Conservation (phyloP, 2,329 filamentous ascomycete genomes). For the Colletotrichum sp. region DNA sequence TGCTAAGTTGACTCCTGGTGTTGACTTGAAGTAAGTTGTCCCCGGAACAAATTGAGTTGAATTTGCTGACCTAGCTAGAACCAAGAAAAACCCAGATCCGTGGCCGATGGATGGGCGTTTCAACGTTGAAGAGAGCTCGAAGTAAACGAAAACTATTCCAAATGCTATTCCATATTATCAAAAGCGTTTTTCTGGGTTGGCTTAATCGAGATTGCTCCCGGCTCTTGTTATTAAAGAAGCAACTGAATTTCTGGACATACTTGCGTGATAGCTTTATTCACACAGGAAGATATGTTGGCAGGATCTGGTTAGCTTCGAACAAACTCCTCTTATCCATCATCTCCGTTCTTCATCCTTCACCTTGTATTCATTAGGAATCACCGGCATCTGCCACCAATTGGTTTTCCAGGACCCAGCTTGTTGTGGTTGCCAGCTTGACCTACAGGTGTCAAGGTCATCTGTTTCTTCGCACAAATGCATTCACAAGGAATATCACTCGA, state of each 20-base stretch:
- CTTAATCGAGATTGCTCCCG: accelerated
- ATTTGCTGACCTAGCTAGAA: not conserved
- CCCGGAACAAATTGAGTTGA: accelerated
- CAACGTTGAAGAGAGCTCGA: not conserved
- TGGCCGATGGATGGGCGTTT: slow-evolving; percentile 26
- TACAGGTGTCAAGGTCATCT: not conserved
- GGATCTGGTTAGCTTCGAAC: not conserved
- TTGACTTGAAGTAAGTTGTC: slow-evolving; percentile 10
- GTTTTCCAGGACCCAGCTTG: not conserved
- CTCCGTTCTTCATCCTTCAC: not conserved
- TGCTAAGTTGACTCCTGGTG: not conserved
- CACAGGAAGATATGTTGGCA: not conserved
- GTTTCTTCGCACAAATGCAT: not conserved
- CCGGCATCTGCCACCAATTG: not conserved
- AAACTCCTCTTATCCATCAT: not conserved
- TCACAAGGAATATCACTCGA: not conserved
- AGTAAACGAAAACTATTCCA: not conserved
- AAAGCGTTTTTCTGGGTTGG: not conserved
- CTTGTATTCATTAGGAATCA: not conserved
- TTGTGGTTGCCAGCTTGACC: not conserved
- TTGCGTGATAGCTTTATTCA: not conserved
- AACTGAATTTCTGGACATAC: not conserved
- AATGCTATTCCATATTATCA: not conserved
- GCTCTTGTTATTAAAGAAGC: not conserved
- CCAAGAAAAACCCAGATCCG: slow-evolving; percentile 15